phyloP scores from a whole-genome alignment of 805 yeast species.

The Pichia insulana region DNA sequence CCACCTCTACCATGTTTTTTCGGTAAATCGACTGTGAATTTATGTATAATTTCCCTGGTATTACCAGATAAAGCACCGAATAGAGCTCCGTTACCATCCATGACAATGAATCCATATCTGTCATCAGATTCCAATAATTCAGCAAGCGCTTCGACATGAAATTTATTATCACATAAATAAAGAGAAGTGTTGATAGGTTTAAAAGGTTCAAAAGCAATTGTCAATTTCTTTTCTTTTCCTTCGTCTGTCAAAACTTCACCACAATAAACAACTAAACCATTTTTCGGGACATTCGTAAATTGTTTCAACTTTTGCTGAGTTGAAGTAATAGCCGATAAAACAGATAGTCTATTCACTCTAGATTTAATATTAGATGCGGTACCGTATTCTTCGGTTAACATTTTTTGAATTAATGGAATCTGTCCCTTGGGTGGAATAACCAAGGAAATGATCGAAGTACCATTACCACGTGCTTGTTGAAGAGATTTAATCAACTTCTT shows the following conservation, averaged over 20 bases:
- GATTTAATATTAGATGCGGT: slow-evolving; percentile 98
- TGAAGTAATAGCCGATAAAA: slow-evolving; percentile 92
- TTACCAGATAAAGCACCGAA: slow-evolving; percentile 95
- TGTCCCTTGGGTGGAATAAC: slow-evolving; percentile 95
- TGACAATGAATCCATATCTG: slow-evolving; percentile 92
- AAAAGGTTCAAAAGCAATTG: slow-evolving; percentile 97
- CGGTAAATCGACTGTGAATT: slow-evolving; percentile 95
- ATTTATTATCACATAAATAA: slow-evolving; percentile 94
- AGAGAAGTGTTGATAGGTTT: slow-evolving; percentile 97
- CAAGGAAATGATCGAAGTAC: slow-evolving; percentile 97
- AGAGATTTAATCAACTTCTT: slow-evolving; percentile 85
- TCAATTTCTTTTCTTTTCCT: slow-evolving; percentile 94
- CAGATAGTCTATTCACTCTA: slow-evolving; percentile 93
- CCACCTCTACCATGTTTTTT: slow-evolving; percentile 99
- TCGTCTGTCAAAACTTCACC: slow-evolving; percentile 97
- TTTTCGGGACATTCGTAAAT: slow-evolving; percentile 82
- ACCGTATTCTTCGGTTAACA: slow-evolving; percentile 97
- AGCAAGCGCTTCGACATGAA: slow-evolving; percentile 93
- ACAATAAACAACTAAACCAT: slow-evolving; percentile 94
- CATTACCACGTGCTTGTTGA: slow-evolving; percentile 93
- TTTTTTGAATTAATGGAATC: slow-evolving; percentile 75
- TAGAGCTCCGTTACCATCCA: slow-evolving; percentile 99
- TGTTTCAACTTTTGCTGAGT: slow-evolving; percentile 94
- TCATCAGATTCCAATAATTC: slow-evolving; percentile 94
- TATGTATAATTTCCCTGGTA: slow-evolving; percentile 92